phyloP scores from a whole-genome alignment of 2,329 filamentous ascomycete species.

The Sporothrix pallida region DNA sequence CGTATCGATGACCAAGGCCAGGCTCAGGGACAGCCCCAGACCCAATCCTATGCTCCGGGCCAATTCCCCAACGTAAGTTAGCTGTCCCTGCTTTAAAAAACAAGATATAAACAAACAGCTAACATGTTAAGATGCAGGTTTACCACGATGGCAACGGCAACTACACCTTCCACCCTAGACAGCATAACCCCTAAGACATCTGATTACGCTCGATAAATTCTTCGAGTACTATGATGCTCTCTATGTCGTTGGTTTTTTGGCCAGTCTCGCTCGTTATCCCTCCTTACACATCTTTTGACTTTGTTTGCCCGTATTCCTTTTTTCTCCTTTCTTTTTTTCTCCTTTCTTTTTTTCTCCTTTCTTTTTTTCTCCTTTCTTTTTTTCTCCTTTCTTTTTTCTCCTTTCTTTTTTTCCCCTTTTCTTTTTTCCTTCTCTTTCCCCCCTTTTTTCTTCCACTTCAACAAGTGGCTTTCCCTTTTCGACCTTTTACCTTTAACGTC shows the following conservation, averaged over 20 bases:
- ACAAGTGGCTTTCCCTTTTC: no score
- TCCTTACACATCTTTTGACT: background rate
- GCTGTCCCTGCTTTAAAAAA: background rate
- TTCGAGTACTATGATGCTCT: no score
- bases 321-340: background rate
- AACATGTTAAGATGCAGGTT: background rate
- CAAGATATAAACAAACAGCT: background rate
- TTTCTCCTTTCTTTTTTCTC: background rate
- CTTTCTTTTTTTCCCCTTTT: background rate
- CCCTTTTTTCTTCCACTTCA: background rate
- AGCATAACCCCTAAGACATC: background rate
- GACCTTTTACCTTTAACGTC: no score
- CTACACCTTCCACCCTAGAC: background rate
- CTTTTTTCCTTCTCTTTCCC: background rate
- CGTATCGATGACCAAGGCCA: no score
- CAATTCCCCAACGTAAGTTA: background rate
- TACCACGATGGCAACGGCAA: background rate
- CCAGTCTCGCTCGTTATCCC: background rate
- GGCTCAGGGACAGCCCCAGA: no score
- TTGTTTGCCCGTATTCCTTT: background rate
- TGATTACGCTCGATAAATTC: no score
- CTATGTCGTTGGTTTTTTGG: background rate
- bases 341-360: background rate
- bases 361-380: background rate
- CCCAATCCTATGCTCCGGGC: no score